A percentile compares a stretch with the other conserved stretches of the same genome.
Conservation (phyloP, 371 early-diverging fungal genomes). For the Dinochytrium kinnereticum region DNA sequence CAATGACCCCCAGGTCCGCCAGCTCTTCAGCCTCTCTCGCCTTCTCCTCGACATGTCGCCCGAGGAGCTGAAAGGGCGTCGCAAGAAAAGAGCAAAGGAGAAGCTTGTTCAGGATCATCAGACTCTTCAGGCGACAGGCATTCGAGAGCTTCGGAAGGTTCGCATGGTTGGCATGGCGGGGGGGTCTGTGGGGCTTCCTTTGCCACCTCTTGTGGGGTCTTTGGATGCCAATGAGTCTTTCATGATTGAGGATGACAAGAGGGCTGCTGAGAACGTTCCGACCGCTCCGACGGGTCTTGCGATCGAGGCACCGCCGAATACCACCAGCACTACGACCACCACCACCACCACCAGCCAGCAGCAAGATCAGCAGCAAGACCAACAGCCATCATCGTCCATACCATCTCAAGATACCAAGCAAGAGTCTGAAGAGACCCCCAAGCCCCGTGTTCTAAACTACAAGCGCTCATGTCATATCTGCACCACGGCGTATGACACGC, state of each 20-base stretch:
- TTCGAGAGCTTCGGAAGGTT: conserved; percentile 41
- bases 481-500: conserved; percentile 33
- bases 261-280: neutral
- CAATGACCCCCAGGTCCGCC: conserved; percentile 22
- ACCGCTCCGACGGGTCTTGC: neutral
- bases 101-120: conserved; percentile 32
- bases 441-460: conserved; percentile 36
- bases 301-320: neutral
- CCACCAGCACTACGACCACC: neutral
- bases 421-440: neutral
- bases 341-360: neutral
- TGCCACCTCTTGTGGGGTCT: conserved; percentile 37
- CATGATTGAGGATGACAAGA: conserved; percentile 31
- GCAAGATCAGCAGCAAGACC: neutral
- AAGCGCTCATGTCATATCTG: conserved; percentile 49
- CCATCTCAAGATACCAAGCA: neutral
- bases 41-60: conserved; percentile 31
- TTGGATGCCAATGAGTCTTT: conserved; percentile 30
- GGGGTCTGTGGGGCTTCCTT: conserved; percentile 33
- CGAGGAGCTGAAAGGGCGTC: conserved; percentile 30
- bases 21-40: conserved; percentile 35
- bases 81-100: conserved; percentile 23
- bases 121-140: conserved; percentile 37
- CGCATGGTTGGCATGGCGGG: conserved; percentile 35
- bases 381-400: neutral